Evolutionary conservation across 176 grass and related monocot species (phyloP), one percentile per base, ranked within the genome.

Genomic region (Rhynchospora pubera): DNA sequence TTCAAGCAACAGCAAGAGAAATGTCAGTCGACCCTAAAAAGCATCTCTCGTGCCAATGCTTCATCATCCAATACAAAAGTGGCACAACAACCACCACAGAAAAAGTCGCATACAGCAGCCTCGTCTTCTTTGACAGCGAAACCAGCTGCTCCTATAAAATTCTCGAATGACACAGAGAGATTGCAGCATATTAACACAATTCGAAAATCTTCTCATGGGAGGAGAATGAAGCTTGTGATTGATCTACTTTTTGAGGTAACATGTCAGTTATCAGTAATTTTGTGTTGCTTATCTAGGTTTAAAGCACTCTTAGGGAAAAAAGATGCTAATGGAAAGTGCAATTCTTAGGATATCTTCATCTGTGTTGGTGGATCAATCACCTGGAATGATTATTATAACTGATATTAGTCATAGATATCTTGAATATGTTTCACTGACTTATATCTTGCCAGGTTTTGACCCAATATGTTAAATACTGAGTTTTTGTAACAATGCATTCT

Each of bases 121-220:
- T 12, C 78, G 23, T 80, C 78, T 60, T 88, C 84, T 43, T 57
- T 85, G 77, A 84, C 87, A 69, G 46, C 89, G 61, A 91, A 86
- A 68, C 77, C 86, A 23, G 10, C 62, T 70, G 63, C 86, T 1
- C 81, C 84, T 58, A 79, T 93, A 23, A 93, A 97, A 70, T 97
- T 97, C 79, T 97, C 91, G 28, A 93, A 93, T 87, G 91, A 97
- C 69, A 97, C 89, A 39, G 89, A 97, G 86, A 93, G 91, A 83
- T 78, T 97, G 15, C 91, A 97, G 16, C 88, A 97, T 13, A 92
- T 97, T 24, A 91, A 97, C 85, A 83, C 82, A 3, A 90, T 97
- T 71, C 84, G 89, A 75, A 97, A 94, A 66, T 93, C 89, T 83
- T 91, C 89, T 76, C 78, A 93, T 66, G 94, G 94, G 52, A 89